These are phyloP conservation scores for Trebouxia sp. DNA, from an alignment of 139 green algal genomes.

Conservation along the genomic window DNA sequence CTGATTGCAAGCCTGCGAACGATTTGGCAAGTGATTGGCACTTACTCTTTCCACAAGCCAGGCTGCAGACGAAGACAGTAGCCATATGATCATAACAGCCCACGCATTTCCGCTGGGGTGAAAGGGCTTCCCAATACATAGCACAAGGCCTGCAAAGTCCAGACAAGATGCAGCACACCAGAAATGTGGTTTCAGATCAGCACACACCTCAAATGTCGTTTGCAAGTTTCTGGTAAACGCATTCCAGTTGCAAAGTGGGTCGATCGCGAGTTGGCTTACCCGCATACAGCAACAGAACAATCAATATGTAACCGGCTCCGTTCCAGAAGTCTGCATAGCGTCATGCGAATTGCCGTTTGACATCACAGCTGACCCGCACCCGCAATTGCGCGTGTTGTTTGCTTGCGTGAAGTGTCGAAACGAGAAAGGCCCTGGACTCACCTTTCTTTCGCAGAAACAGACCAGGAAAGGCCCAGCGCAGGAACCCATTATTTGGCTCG, in stretches of 20 bases:
- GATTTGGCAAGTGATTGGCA: not conserved
- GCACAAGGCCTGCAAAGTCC: conserved; percentile 30
- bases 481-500: no score
- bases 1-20: no score
- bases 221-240: no score
- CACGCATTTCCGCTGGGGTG: conserved; percentile 30
- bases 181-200: not conserved
- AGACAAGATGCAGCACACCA: not conserved
- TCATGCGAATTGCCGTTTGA: no score
- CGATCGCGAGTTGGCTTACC: no score
- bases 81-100: conserved; percentile 36
- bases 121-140: conserved; percentile 37
- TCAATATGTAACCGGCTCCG: not conserved
- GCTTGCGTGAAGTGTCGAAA: no score
- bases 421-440: not conserved
- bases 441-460: not conserved
- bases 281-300: conserved; percentile 24
- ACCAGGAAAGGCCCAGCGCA: not conserved
- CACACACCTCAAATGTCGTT: not conserved
- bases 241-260: no score
- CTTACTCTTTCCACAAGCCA: conserved; percentile 28
- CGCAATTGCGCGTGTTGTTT: no score
- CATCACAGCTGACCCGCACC: no score
- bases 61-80: not conserved
- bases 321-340: conserved; percentile 15